Evolutionary conservation across 2,329 filamentous ascomycete genomes (phyloP), one percentile per base, ranked within the genome.

Genomic region (Cadophora gregata): DNA sequence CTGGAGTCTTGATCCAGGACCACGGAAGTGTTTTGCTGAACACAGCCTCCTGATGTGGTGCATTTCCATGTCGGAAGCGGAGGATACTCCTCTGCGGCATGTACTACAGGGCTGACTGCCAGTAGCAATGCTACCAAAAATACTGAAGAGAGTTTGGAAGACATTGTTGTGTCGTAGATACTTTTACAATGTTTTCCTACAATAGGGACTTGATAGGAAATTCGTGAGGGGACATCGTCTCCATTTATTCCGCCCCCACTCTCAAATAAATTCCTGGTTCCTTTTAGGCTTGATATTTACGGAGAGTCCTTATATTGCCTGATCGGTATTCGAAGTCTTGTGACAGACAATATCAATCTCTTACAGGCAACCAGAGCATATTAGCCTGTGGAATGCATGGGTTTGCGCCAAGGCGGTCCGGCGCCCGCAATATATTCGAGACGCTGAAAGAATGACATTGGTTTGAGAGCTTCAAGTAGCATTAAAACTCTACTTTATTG

Each of bases 21-120:
- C 56, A 86, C 72, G 29, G 81, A 81, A 50, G 81, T 85, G 59
- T 80, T 79, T 21, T 82, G 79, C 62, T 79, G 72, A 59, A 79
- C 79, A 75, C 84, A 86, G 63, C 85, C 85, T 9, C 77, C 78
- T 12, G 75, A 77, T 33, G 80, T 81, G 21, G 84, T 85, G 77
- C 84, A 86, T 69, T 82, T 81, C 75, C 80, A 85, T 8, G 84
- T 86, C 4, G 79, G 80, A 62, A 86, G 75, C 70, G 79, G 79
- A 31, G 84, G 84, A 67, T 86, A 84, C 24, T 79, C 78, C 70
- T 86, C 83, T 6, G 79, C 25, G 16, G 55, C 36, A 48, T 62
- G 62, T 14, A 27, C 55, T 2, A 53, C 21, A 1, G 62, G 62
- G 21, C 59, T 55, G 10, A 14, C 25, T 21, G 48, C 60, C 27